These are phyloP conservation scores for Macrolepiota albuminosa DNA, from an alignment of 768 basidiomycete genomes.

Conservation along the genomic window DNA sequence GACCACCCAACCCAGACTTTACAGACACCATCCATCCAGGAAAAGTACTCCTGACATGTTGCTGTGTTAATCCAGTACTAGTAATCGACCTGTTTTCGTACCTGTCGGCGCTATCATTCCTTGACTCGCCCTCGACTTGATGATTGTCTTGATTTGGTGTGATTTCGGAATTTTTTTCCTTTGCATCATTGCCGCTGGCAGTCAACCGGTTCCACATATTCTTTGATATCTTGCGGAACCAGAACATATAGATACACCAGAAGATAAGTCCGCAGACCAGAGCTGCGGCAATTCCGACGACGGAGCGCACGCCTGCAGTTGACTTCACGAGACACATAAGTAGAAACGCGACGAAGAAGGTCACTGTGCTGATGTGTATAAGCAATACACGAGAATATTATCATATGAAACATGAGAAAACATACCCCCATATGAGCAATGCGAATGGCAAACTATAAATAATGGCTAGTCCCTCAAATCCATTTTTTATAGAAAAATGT, in stretches of 20 bases:
- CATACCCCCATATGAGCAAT: slow-evolving; percentile 8
- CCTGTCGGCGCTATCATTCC: not conserved
- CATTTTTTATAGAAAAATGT: not conserved
- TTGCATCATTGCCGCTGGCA: not conserved
- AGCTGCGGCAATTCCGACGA: not conserved
- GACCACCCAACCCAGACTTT: not conserved
- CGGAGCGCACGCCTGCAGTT: not conserved
- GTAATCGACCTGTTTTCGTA: not conserved
- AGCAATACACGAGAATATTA: not conserved
- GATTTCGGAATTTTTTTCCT: too few species aligned
- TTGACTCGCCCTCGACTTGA: not conserved
- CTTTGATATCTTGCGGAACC: not conserved
- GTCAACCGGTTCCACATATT: not conserved
- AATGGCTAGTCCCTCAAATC: slow-evolving; percentile 3
- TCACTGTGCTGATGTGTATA: not conserved
- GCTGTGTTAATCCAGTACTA: not conserved
- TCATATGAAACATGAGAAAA: not conserved
- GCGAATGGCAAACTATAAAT: slow-evolving; percentile 9
- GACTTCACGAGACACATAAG: slow-evolving; percentile 3
- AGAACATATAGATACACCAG: slow-evolving; percentile 3
- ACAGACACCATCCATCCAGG: not conserved
- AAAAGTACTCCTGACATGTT: too few species aligned
- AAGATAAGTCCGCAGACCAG: not conserved
- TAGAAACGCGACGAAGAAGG: not conserved
- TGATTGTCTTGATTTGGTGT: not conserved